phyloP scores from a whole-genome alignment of 73 alveolate species.

The Paramecium bursaria region DNA sequence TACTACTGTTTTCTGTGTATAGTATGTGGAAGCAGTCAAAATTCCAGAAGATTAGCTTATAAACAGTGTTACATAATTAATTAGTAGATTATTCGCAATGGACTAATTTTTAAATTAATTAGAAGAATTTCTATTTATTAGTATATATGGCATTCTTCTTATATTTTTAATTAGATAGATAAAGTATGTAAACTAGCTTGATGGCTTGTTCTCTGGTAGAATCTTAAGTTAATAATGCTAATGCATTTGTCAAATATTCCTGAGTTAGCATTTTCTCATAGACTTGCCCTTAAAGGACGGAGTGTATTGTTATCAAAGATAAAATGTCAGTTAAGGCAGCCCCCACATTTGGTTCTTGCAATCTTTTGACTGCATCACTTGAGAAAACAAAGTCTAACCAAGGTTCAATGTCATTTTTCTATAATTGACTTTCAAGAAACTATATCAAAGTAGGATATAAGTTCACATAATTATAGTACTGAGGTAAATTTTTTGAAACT shows the following conservation, averaged over 20 bases:
- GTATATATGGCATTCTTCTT: conserved; percentile 29
- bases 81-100: not conserved
- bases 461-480: conserved; percentile 1
- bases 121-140: conserved; percentile 16
- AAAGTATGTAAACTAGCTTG: conserved; percentile 9
- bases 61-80: conserved; percentile 37
- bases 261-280: conserved; percentile 24
- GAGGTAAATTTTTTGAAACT: conserved; percentile 3
- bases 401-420: not conserved
- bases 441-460: conserved; percentile 36
- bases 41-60: conserved; percentile 42
- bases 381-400: conserved; percentile 49
- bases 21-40: conserved; percentile 35
- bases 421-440: conserved; percentile 12
- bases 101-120: conserved; percentile 21
- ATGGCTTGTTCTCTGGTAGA: conserved; percentile 28
- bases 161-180: conserved; percentile 2
- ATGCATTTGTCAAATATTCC: conserved; percentile 43
- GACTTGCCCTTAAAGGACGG: conserved; percentile 23
- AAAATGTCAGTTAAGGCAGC: conserved; percentile 17
- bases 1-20: conserved; percentile 52
- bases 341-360: conserved; percentile 21
- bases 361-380: conserved; percentile 4
- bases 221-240: not conserved
- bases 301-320: conserved; percentile 11